phyloP scores from a whole-genome alignment of 106 monocot genomes.

The Iris macrosiphon region DNA sequence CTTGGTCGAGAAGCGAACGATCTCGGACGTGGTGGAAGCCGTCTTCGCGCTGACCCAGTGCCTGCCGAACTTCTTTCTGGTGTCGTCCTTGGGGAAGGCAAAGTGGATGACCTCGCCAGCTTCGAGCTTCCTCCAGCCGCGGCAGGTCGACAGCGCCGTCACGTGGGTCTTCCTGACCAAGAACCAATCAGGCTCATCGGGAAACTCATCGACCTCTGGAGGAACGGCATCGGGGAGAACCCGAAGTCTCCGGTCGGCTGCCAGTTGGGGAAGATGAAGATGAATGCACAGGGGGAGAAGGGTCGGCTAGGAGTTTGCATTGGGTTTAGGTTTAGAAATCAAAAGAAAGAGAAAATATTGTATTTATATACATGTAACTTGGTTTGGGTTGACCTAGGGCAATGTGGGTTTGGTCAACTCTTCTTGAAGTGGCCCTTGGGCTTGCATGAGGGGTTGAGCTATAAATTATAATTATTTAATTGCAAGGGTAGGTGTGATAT shows the following conservation, averaged over 20 bases:
- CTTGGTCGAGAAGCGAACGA: constrained; percentile 79
- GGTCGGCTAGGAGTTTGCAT: too few species aligned
- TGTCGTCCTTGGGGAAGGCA: constrained; percentile 33
- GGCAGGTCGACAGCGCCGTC: constrained; percentile 47
- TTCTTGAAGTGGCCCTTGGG: too few species aligned
- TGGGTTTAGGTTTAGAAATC: too few species aligned
- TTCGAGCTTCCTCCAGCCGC: constrained; percentile 41
- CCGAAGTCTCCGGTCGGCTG: constrained; percentile 13
- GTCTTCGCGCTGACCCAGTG: constrained; percentile 37
- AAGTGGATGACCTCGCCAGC: constrained; percentile 65
- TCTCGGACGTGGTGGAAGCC: constrained; percentile 44
- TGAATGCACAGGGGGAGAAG: too few species aligned
- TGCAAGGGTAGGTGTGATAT: too few species aligned
- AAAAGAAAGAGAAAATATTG: too few species aligned
- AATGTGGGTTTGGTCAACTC: too few species aligned
- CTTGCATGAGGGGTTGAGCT: too few species aligned
- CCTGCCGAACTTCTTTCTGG: constrained; percentile 15
- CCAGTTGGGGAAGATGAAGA: too few species aligned
- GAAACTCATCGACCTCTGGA: constrained; percentile 48
- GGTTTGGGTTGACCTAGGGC: too few species aligned
- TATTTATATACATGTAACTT: too few species aligned
- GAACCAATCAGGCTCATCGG: constrained; percentile 67
- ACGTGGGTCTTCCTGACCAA: constrained; percentile 60
- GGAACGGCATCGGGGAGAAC: constrained; percentile 8
- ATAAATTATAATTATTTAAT: too few species aligned